A percentile compares a stretch with the other conserved stretches of the same genome.
phyloP scores from a whole-genome alignment of 2,329 filamentous ascomycete genomes.

The Penicillium sp. region DNA sequence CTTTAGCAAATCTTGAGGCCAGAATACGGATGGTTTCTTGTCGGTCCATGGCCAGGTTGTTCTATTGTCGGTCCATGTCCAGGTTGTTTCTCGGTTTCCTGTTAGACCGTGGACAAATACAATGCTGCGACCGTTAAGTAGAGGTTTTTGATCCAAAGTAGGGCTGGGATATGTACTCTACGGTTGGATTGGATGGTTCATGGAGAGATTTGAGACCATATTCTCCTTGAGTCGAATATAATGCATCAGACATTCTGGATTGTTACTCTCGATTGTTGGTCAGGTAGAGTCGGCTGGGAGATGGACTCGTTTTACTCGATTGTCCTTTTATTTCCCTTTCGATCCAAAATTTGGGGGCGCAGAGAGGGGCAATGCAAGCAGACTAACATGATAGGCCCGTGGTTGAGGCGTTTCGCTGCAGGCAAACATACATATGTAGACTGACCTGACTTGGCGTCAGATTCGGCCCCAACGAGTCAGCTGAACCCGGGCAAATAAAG shows the following conservation, averaged over 20 bases:
- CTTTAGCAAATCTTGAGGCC: conserved; percentile 21
- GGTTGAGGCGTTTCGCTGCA: neutral
- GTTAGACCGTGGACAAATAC: conserved; percentile 27
- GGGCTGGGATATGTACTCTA: neutral
- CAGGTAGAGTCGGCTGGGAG: no score
- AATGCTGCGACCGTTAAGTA: neutral
- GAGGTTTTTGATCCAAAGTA: neutral
- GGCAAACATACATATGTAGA: neutral
- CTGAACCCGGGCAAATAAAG: no score
- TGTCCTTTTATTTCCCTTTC: no score
- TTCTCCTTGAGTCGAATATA: neutral
- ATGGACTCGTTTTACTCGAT: no score
- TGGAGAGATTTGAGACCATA: neutral
- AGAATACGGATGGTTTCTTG: conserved; percentile 6
- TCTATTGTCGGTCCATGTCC: conserved; percentile 14
- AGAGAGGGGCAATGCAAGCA: neutral
- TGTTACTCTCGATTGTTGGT: no score
- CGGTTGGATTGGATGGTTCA: neutral
- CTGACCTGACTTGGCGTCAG: no score
- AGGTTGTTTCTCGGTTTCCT: conserved; percentile 24
- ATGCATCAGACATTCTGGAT: neutral
- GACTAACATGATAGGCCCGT: neutral
- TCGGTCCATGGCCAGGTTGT: conserved; percentile 22
- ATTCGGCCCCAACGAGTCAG: no score
- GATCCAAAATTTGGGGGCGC: no score